Conservation (phyloP, 2,329 filamentous ascomycete species). For the Epichloe sibirici region DNA sequence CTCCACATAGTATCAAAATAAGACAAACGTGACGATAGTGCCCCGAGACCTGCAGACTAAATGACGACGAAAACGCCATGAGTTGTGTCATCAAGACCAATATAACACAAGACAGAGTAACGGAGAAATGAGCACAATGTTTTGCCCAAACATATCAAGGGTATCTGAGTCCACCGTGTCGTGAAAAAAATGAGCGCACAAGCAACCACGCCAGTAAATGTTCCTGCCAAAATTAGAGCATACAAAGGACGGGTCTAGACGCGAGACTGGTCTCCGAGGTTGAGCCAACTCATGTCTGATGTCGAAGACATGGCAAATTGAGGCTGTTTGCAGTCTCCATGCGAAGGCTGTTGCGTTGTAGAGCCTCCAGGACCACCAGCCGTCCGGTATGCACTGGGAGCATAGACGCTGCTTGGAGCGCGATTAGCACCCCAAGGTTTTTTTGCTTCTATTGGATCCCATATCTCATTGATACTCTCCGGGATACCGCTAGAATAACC, state of each 20-base stretch:
- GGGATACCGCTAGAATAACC: slow-evolving; percentile 55
- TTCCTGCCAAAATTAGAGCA: background rate
- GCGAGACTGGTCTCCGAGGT: slow-evolving; percentile 42
- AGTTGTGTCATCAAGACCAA: background rate
- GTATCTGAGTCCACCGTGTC: background rate
- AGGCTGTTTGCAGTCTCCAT: slow-evolving; percentile 33
- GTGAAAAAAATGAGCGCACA: background rate
- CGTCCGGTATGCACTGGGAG: slow-evolving; percentile 27
- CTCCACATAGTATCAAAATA: background rate
- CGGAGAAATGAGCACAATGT: background rate
- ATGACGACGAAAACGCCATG: background rate
- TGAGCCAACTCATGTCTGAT: slow-evolving; percentile 71
- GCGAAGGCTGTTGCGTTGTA: slow-evolving; percentile 18
- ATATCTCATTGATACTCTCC: slow-evolving; percentile 46
- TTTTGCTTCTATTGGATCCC: slow-evolving; percentile 34
- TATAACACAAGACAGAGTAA: background rate
- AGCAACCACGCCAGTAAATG: background rate
- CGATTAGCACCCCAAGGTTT: slow-evolving; percentile 38
- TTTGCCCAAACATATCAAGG: background rate
- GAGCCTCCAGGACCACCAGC: slow-evolving; percentile 25
- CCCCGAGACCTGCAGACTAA: background rate
- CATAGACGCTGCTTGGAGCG: slow-evolving; percentile 40
- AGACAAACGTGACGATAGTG: background rate
- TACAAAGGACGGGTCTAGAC: background rate
- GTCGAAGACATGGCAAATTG: slow-evolving; percentile 37